Evolutionary conservation across 164 flowering plant genomes (phyloP).

Genomic region (Nymphaea thermarum): DNA sequence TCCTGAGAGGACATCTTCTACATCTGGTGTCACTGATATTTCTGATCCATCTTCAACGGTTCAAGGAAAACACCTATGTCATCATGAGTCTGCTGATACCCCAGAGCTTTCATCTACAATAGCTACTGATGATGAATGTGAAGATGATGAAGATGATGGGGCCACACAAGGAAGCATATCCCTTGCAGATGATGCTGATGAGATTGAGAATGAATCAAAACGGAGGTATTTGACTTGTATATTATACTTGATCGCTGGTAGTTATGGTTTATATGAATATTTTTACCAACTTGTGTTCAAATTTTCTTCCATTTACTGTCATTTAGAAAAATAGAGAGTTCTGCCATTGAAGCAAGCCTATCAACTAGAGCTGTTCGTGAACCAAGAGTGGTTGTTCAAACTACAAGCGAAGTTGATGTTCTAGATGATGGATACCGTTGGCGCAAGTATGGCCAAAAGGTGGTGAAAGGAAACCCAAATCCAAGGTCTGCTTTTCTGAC

Average conservation of each 20-base stretch:
- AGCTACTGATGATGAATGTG: constrained; percentile 46
- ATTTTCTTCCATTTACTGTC: background rate
- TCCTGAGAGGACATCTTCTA: constrained; percentile 45
- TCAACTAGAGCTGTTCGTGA: constrained; percentile 56
- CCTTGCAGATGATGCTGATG: constrained; percentile 42
- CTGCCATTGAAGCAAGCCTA: constrained; percentile 30
- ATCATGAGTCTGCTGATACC: constrained; percentile 37
- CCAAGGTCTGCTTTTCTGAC: constrained; percentile 41
- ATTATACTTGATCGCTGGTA: background rate
- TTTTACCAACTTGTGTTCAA: background rate
- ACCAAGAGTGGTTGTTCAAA: constrained; percentile 72
- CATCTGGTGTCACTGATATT: constrained; percentile 47
- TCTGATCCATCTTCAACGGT: constrained; percentile 38
- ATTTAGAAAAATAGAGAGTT: constrained; percentile 48
- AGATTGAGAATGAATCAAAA: constrained; percentile 56
- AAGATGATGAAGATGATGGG: constrained; percentile 19
- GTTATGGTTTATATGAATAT: background rate
- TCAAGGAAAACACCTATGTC: constrained; percentile 26
- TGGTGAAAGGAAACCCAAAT: constrained; percentile 83
- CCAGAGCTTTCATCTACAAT: constrained; percentile 60
- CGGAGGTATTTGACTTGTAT: constrained; percentile 31
- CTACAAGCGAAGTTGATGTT: constrained; percentile 67
- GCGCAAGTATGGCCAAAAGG: constrained; percentile 87
- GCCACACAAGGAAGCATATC: constrained; percentile 44
- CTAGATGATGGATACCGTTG: constrained; percentile 95